Evolutionary conservation across 2,329 filamentous ascomycete genomes (phyloP), one percentile per base, ranked within the genome.

Genomic region (Trichoderma koningiopsis): DNA sequence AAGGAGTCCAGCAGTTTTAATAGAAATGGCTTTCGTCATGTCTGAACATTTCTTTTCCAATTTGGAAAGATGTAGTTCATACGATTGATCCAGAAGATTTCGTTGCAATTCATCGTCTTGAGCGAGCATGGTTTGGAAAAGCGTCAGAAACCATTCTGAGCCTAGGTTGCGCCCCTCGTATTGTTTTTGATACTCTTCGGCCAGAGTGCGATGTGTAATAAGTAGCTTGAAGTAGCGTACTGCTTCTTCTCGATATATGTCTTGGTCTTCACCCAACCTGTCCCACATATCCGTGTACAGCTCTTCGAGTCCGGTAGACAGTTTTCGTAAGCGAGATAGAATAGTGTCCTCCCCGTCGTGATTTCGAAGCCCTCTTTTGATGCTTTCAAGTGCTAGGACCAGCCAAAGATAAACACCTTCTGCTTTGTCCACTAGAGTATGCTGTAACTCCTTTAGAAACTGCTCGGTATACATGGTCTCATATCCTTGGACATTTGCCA

Each of bases 261-360:
- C 37, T 3, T 2, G 5, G 58, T 61, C 40, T 24, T 33, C 19
- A 3, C 40, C 58, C 22, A 49, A 40, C 14, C 58, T 61, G 0
- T 13, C 1, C 58, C 58, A 61, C 58, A 61, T 61, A 8, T 61
- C 58, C 19, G 27, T 40, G 29, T 49, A 61, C 7, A 61, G 58
- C 2, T 49, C 2, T n/a, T 49, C 40, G 2, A 61, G 19, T 4
- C 16, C 1, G 6, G 58, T 47, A 2, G 58, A 40, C 19, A 61
- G 11, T 10, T 19, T n/a, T 10, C 6, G 14, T 16, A 61, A 5
- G 2, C 58, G 58, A 1, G 19, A 33, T 0, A 31, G 19, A n/a
- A 61, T 33, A 3, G 5, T 11, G 10, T 33, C 2, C 2, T 24
- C 14, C 5, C 2, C 8, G 1, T 61, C 58, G 37, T 61, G 33